Evolutionary conservation across 2,329 filamentous ascomycete genomes (phyloP).

Genomic region (Magnaporthiopsis incrustans): DNA sequence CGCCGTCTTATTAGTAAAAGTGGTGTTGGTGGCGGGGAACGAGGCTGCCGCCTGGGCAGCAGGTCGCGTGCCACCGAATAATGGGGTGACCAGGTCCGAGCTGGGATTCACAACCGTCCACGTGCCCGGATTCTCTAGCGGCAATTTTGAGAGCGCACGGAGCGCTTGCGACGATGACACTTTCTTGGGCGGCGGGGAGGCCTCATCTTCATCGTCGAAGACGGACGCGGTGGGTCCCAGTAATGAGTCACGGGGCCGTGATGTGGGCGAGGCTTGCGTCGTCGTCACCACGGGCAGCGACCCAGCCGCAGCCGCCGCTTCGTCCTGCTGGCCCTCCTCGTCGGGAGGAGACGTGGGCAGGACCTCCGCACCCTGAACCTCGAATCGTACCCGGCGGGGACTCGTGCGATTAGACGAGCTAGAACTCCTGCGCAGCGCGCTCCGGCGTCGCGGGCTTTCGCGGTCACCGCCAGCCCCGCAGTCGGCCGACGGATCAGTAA

Average conservation of each 20-base stretch:
- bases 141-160: conserved; percentile 25
- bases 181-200: conserved; percentile 25
- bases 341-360: conserved; percentile 49
- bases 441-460: conserved; percentile 50
- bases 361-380: conserved; percentile 52
- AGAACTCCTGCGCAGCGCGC: conserved; percentile 32
- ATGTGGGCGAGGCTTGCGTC: background rate
- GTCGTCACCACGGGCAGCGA: conserved; percentile 12
- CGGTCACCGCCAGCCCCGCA: conserved; percentile 39
- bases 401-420: conserved; percentile 34
- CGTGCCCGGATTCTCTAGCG: conserved; percentile 24
- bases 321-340: conserved; percentile 7
- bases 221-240: conserved; percentile 10
- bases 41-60: background rate
- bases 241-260: conserved; percentile 6
- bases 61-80: background rate
- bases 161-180: conserved; percentile 30
- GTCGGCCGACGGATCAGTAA: conserved; percentile 40
- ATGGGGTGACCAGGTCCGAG: conserved; percentile 6
- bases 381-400: conserved; percentile 55
- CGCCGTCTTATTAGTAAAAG: background rate
- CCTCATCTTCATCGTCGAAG: conserved; percentile 23
- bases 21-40: background rate
- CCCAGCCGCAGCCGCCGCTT: conserved; percentile 9
- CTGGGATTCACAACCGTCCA: conserved; percentile 26